Evolutionary conservation across 768 basidiomycete species (phyloP), one percentile per base, ranked within the genome.

Genomic region (Polyporus arcularius): DNA sequence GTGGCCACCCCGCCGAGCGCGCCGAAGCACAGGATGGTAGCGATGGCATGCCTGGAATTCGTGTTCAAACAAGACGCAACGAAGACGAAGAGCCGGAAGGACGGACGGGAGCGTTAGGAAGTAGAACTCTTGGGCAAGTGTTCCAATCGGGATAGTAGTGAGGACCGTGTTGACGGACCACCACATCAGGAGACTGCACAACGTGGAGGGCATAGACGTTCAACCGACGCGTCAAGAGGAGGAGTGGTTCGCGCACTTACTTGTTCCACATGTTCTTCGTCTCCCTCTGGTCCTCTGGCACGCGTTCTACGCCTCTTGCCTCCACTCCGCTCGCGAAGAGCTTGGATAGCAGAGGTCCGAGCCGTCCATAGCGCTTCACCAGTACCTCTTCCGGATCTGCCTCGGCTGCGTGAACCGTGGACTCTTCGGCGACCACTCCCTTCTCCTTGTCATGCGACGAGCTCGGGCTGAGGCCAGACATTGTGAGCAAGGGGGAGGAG

Each of bases 251-350:
- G 38, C 30, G 38, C 14, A 73, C 75, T 47, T 51, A 77, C 77
- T 79, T 78, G 66, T 80, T 80, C 76, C 79, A 79, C 14, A 74
- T 65, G 58, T 80, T 77, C 58, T 79, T 80, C 1, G 62, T 70
- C 53, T 78, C 76, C 60, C 80, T 65, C 69, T 82, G 76, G 58
- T 78, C 69, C 66, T 84, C 83, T 15, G 79, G 80, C 0, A 84
- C 79, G 12, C 83, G 79, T 62, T 83, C 83, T 6, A 85, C 79
- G 18, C 83, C 83, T 68, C 80, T 72, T 4, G 81, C 82, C 68
- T 85, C 83, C 18, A 84, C 79, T 49, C 82, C 82, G 54, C 71
- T 78, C 15, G 74, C 70, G 66, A 83, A 82, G 12, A 82, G 70
- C 65, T 68, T 76, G 45, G 62, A 63, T 28, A 71, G 55, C 31